phyloP scores from a whole-genome alignment of 176 grass and related monocot genomes.

The Oryza glaberrima region DNA sequence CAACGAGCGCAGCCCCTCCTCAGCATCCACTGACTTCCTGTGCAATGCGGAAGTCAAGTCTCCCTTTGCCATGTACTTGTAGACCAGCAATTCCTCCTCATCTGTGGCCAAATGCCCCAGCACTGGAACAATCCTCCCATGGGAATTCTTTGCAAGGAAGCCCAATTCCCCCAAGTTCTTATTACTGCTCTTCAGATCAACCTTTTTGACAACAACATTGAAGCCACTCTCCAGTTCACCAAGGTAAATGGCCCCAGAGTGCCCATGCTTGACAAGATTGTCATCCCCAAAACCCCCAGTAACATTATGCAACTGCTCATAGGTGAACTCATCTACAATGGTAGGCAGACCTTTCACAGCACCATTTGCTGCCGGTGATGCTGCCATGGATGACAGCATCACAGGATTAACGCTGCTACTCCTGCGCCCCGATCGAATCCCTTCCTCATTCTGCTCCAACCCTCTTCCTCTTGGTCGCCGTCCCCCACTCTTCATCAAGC shows the following conservation, averaged over 20 bases:
- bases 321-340: slow-evolving; percentile 58
- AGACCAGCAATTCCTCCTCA: slow-evolving; percentile 66
- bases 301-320: slow-evolving; percentile 65
- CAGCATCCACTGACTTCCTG: slow-evolving; percentile 45
- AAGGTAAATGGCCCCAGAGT: slow-evolving; percentile 69
- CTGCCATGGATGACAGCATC: slow-evolving; percentile 40
- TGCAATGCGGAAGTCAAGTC: slow-evolving; percentile 78
- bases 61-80: slow-evolving; percentile 75
- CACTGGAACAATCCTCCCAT: slow-evolving; percentile 67
- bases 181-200: slow-evolving; percentile 50
- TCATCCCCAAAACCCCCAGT: slow-evolving; percentile 58
- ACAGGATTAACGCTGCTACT: slow-evolving; percentile 63
- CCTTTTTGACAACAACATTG: slow-evolving; percentile 70
- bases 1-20: slow-evolving; percentile 64
- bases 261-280: slow-evolving; percentile 75
- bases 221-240: slow-evolving; percentile 67
- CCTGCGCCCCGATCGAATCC: slow-evolving; percentile 50
- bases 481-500: slow-evolving; percentile 42
- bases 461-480: slow-evolving; percentile 37
- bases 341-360: slow-evolving; percentile 37
- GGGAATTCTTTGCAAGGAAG: slow-evolving; percentile 53
- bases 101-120: slow-evolving; percentile 64
- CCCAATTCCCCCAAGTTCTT: slow-evolving; percentile 54
- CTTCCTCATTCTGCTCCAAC: slow-evolving; percentile 50
- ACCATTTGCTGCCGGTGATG: slow-evolving; percentile 25